A percentile compares a stretch with the other conserved stretches of the same genome.
Evolutionary conservation across 164 flowering plant genomes (phyloP).

Genomic region (Euptelea pleiosperma): DNA sequence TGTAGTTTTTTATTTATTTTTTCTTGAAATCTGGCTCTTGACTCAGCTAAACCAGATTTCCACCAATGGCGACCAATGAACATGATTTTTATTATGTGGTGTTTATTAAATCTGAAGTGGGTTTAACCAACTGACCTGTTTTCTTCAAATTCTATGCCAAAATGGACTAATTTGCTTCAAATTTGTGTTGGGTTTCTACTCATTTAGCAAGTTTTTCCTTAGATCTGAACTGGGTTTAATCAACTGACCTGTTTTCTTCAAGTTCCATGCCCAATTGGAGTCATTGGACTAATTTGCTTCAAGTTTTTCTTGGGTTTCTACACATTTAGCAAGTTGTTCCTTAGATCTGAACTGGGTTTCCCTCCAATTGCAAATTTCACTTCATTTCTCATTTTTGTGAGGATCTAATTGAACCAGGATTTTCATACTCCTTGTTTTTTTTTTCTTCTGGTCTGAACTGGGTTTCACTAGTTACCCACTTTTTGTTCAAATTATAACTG

Average conservation of each 20-base stretch:
- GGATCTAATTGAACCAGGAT: too few species aligned
- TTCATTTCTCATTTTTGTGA: too few species aligned
- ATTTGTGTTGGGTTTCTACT: neutral
- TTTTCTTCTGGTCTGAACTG: too few species aligned
- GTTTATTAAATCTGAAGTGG: too few species aligned
- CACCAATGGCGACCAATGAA: too few species aligned
- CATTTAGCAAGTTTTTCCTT: neutral
- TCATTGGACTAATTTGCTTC: neutral
- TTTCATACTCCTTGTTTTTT: too few species aligned
- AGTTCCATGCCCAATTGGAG: neutral
- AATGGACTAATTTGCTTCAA: neutral
- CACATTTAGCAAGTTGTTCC: neutral
- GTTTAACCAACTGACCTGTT: neutral
- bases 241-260: neutral
- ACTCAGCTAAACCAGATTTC: too few species aligned
- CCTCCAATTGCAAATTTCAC: neutral
- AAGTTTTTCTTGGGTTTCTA: neutral
- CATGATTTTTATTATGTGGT: too few species aligned
- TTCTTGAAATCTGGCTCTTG: too few species aligned
- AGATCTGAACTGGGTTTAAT: slow-evolving; percentile 12
- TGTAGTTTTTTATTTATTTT: too few species aligned
- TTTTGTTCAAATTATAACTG: too few species aligned
- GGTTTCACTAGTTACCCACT: neutral
- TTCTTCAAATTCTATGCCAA: neutral
- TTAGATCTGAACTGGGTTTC: slow-evolving; percentile 13